Conservation (phyloP, 192 early-diverging fungal species). For the Linnemannia schmuckeri region DNA sequence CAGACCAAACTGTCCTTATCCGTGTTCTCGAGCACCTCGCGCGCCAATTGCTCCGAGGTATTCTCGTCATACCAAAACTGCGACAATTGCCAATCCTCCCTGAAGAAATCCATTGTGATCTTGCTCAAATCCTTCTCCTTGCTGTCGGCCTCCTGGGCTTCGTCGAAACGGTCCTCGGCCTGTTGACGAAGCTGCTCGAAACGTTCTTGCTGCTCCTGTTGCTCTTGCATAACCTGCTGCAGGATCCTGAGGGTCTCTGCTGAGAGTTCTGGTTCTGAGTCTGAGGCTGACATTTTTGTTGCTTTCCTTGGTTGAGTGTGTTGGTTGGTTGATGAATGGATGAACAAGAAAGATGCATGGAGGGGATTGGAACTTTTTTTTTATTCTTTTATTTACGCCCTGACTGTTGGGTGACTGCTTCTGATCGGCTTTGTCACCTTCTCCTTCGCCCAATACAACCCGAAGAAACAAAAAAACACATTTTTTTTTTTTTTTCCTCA, state of each 20-base stretch:
- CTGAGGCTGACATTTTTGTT: constrained; percentile 4
- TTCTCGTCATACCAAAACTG: constrained; percentile 67
- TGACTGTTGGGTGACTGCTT: neutral
- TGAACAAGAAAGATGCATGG: neutral
- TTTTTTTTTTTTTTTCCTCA: neutral
- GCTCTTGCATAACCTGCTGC: constrained; percentile 75
- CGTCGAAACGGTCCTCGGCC: constrained; percentile 63
- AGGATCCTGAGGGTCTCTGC: constrained; percentile 67
- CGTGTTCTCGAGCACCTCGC: constrained; percentile 55
- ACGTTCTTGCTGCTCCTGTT: constrained; percentile 70
- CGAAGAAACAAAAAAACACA: neutral
- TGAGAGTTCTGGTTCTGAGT: constrained; percentile 58
- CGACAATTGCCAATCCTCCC: constrained; percentile 85
- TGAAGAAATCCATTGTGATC: constrained; percentile 74
- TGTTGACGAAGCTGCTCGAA: constrained; percentile 72
- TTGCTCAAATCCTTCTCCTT: constrained; percentile 45
- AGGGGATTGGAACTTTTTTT: neutral
- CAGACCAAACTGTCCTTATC: constrained; percentile 59
- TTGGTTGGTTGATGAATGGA: neutral
- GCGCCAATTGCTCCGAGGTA: constrained; percentile 53
- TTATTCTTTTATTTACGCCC: neutral
- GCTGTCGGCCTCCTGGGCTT: constrained; percentile 42
- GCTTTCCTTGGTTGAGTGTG: neutral
- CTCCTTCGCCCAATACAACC: neutral
- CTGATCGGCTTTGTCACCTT: neutral